Percentiles rank a stretch among this genome's conserved stretches.
Conservation (phyloP, 1,284 basidiomycete species). For the Ganoderma multipileum region DNA sequence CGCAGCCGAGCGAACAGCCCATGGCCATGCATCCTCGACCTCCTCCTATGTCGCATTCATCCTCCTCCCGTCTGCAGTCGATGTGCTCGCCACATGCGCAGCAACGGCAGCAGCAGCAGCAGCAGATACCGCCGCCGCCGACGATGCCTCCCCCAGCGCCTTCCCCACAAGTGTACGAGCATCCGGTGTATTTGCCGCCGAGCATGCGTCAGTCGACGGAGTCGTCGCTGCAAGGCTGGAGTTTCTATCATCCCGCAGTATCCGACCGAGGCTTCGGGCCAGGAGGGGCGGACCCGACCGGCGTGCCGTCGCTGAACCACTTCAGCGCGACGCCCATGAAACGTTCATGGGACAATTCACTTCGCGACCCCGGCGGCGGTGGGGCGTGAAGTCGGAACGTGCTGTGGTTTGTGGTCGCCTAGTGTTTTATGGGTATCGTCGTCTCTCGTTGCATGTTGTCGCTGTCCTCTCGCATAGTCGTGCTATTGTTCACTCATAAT, state of each 20-base stretch:
- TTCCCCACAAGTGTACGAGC: neutral
- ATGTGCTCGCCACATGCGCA: slow-evolving; percentile 5
- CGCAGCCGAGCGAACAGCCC: neutral
- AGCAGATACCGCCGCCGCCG: neutral
- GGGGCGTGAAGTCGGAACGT: slow-evolving; percentile 7
- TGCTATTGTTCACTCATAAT: slow-evolving; percentile 1
- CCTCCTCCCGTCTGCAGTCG: neutral
- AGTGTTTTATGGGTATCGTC: neutral
- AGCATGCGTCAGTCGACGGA: slow-evolving; percentile 23
- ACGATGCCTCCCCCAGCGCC: neutral
- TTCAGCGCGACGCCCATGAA: slow-evolving; percentile 21
- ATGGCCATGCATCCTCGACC: neutral
- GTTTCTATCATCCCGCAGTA: slow-evolving; percentile 15
- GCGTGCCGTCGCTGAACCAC: neutral
- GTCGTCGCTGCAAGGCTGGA: slow-evolving; percentile 30
- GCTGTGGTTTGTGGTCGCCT: neutral
- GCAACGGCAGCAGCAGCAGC: slow-evolving; percentile 2
- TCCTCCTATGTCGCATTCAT: neutral
- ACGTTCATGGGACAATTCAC: slow-evolving; percentile 21
- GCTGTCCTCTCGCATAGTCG: slow-evolving; percentile 13
- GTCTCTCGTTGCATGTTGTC: neutral
- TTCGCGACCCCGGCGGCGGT: slow-evolving; percentile 24
- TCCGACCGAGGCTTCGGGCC: slow-evolving; percentile 1
- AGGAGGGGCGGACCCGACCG: neutral
- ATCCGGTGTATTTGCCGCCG: slow-evolving; percentile 8